phyloP scores from a whole-genome alignment of 495 filamentous ascomycete genomes.

The Xylaria flabelliformis region DNA sequence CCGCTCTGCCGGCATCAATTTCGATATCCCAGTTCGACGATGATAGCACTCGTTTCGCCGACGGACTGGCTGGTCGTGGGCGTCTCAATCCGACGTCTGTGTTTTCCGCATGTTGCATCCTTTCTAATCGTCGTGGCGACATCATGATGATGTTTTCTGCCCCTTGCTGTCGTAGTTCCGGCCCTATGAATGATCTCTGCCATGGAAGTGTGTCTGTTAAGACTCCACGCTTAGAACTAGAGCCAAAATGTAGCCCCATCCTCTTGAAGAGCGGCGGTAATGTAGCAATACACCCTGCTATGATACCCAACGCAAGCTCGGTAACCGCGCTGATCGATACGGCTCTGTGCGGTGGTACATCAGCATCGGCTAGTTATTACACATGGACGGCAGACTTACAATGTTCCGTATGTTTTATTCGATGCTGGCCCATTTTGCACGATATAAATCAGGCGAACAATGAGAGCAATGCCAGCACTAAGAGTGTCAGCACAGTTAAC shows the following conservation, averaged over 20 bases:
- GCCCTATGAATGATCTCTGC: constrained; percentile 12
- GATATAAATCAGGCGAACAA: constrained; percentile 50
- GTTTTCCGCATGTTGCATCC: neutral
- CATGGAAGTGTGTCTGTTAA: constrained; percentile 19
- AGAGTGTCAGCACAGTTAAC: constrained; percentile 16
- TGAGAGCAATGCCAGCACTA: constrained; percentile 49
- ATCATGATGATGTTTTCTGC: constrained; percentile 24
- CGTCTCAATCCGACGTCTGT: neutral
- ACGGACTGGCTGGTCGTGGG: neutral
- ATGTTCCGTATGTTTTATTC: constrained; percentile 26
- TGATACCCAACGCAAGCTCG: constrained; percentile 50
- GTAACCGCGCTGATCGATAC: constrained; percentile 47
- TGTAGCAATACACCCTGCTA: constrained; percentile 51
- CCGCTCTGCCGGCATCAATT: neutral
- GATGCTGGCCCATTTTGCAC: constrained; percentile 37
- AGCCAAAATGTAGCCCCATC: neutral
- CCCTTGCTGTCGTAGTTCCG: neutral
- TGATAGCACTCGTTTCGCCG: constrained; percentile 16
- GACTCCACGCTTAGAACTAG: neutral
- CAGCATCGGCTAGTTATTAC: neutral
- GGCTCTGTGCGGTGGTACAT: constrained; percentile 27
- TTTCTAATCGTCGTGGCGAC: constrained; percentile 19
- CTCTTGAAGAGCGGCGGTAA: constrained; percentile 48
- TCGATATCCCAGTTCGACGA: constrained; percentile 19
- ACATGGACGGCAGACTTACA: constrained; percentile 27